Percentiles rank a stretch among this genome's conserved stretches.
phyloP scores from a whole-genome alignment of 352 stramenopile genomes.

The Peronospora belbahrii region DNA sequence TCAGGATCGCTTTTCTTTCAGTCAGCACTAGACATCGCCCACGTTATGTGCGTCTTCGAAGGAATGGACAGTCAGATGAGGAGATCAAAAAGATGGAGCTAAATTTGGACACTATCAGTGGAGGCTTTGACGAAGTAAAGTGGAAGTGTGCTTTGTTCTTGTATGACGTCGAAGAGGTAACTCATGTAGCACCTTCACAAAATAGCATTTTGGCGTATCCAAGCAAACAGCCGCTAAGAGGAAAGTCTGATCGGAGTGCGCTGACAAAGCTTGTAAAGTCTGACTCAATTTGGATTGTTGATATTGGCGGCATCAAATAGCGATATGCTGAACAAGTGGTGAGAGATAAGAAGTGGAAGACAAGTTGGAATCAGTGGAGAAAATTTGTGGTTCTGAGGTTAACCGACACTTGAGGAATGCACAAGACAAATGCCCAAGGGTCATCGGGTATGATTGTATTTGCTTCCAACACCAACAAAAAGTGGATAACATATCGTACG shows the following conservation, averaged over 20 bases:
- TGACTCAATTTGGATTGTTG: slow-evolving; percentile 69
- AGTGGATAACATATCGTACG: too few species aligned
- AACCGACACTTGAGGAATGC: neutral
- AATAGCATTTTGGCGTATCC: slow-evolving; percentile 74
- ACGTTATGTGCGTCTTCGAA: slow-evolving; percentile 50
- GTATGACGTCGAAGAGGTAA: slow-evolving; percentile 76
- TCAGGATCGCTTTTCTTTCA: slow-evolving; percentile 57
- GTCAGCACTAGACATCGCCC: slow-evolving; percentile 42
- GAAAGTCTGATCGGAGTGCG: slow-evolving; percentile 55
- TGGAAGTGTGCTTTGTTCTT: slow-evolving; percentile 81
- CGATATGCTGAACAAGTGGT: slow-evolving; percentile 56
- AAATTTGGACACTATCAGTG: slow-evolving; percentile 74
- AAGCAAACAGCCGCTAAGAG: slow-evolving; percentile 50
- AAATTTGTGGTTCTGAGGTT: neutral
- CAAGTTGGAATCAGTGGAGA: neutral
- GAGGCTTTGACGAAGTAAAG: slow-evolving; percentile 79
- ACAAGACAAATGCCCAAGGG: too few species aligned
- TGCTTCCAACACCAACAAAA: too few species aligned
- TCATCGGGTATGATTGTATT: too few species aligned
- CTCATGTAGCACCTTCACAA: slow-evolving; percentile 67
- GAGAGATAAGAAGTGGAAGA: neutral
- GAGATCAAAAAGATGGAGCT: slow-evolving; percentile 72
- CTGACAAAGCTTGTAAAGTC: slow-evolving; percentile 77
- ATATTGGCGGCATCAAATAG: slow-evolving; percentile 70
- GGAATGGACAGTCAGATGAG: slow-evolving; percentile 61